Conservation (phyloP, 805 yeast species). For the Sugiyamaella smithiae region DNA sequence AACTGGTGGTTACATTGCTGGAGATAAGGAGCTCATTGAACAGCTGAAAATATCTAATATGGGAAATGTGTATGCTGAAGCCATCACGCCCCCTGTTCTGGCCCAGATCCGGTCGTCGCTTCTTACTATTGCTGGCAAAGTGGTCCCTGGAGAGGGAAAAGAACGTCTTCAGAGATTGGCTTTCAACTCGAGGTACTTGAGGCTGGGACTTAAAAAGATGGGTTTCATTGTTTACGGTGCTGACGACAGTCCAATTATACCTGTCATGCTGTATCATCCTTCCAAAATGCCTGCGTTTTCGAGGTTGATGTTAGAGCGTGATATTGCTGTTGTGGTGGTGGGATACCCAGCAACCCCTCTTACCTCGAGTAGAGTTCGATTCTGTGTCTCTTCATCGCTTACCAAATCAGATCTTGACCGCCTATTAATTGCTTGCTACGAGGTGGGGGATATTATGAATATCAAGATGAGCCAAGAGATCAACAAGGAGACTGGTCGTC, state of each 20-base stretch:
- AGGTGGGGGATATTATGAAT: constrained; percentile 71
- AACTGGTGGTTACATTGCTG: constrained; percentile 97
- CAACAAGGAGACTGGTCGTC: constrained; percentile 21
- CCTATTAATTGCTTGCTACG: constrained; percentile 64
- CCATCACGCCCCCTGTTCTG: constrained; percentile 87
- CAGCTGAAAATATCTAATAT: constrained; percentile 69
- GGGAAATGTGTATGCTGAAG: constrained; percentile 75
- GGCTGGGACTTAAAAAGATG: constrained; percentile 84
- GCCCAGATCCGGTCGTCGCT: constrained; percentile 82
- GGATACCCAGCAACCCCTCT: constrained; percentile 98
- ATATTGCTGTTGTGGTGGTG: constrained; percentile 91
- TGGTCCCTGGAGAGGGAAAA: constrained; percentile 89
- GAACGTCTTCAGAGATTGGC: constrained; percentile 92
- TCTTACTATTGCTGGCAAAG: constrained; percentile 71
- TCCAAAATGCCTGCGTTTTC: constrained; percentile 93
- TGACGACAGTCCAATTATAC: constrained; percentile 96
- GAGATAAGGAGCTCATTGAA: constrained; percentile 63
- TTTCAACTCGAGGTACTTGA: constrained; percentile 88
- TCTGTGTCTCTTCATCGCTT: constrained; percentile 88
- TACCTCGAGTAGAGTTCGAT: constrained; percentile 82
- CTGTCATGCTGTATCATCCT: constrained; percentile 82
- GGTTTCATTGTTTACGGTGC: constrained; percentile 95
- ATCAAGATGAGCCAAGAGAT: constrained; percentile 47
- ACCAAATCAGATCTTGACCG: constrained; percentile 92
- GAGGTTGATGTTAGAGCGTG: constrained; percentile 70